A percentile compares a stretch with the other conserved stretches of the same genome.
These are phyloP conservation scores for Gossypium herbaceum DNA, from an alignment of 345 rosid genomes.

Conservation along the genomic window DNA sequence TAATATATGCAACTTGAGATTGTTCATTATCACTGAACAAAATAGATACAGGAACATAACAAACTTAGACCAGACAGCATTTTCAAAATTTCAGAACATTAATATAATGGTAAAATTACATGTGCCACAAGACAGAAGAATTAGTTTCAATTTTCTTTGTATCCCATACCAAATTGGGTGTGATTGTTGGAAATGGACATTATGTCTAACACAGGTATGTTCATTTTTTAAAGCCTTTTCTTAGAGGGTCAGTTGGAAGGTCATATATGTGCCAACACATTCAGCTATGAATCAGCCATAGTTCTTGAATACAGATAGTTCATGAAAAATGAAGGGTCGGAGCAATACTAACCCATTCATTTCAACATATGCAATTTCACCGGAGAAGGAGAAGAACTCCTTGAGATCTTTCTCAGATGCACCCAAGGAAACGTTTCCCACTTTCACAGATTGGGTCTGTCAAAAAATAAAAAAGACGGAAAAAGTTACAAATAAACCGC, in stretches of 20 bases:
- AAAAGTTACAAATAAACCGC: not conserved
- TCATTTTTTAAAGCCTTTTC: not conserved
- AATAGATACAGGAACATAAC: not conserved
- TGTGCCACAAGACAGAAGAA: not conserved
- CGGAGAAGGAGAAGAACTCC: conserved; percentile 92
- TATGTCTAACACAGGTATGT: not conserved
- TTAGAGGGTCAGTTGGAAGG: not conserved
- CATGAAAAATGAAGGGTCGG: not conserved
- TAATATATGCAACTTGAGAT: conserved; percentile 62
- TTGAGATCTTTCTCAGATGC: conserved; percentile 68
- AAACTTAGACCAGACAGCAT: not conserved
- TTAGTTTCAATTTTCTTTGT: not conserved
- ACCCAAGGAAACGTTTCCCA: conserved; percentile 63
- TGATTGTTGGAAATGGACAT: not conserved
- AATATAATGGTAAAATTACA: not conserved
- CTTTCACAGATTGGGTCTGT: conserved; percentile 70
- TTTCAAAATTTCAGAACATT: not conserved
- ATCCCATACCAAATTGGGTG: not conserved
- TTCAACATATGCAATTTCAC: conserved; percentile 72
- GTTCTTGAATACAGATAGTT: not conserved
- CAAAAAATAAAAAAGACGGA: not conserved
- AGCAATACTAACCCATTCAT: conserved; percentile 43
- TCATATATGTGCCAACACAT: not conserved
- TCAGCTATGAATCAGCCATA: not conserved
- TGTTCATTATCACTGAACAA: conserved; percentile 46